Conservation (phyloP, 345 rosid species). For the Xanthoceras sorbifolium region DNA sequence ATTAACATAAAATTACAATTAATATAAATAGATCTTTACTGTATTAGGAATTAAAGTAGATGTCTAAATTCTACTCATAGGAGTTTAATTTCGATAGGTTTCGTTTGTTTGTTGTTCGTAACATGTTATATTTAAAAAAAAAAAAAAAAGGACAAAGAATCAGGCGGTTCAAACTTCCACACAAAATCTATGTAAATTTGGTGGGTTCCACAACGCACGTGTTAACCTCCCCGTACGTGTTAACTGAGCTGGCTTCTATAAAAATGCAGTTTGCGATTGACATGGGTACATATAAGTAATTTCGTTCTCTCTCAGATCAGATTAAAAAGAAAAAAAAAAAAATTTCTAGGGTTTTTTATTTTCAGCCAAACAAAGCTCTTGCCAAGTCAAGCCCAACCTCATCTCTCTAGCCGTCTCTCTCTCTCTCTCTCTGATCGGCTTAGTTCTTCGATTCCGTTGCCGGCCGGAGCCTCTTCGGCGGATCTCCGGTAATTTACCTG, state of each 20-base stretch:
- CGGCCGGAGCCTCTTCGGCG: neutral
- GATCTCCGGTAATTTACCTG: constrained; percentile 5
- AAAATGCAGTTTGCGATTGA: neutral
- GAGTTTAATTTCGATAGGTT: too few species aligned
- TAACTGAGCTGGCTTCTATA: constrained; percentile 9
- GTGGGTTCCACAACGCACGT: too few species aligned
- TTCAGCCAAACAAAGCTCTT: neutral
- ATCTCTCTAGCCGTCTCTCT: neutral
- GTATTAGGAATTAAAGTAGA: too few species aligned
- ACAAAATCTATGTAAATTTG: too few species aligned
- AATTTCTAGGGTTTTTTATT: constrained; percentile 16
- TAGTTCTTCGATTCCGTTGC: constrained; percentile 5
- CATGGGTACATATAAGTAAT: neutral
- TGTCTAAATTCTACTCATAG: too few species aligned
- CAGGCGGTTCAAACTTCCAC: too few species aligned
- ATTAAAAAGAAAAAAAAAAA: neutral
- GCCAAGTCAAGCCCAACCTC: neutral
- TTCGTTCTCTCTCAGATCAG: neutral
- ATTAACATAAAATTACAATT: too few species aligned
- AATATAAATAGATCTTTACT: too few species aligned
- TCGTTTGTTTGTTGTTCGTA: too few species aligned
- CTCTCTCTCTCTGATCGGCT: neutral
- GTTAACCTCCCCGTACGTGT: too few species aligned
- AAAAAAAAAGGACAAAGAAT: too few species aligned
- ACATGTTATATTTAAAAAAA: too few species aligned